Conservation (phyloP, 192 early-diverging fungal genomes). For the Linnemannia schmuckeri region DNA sequence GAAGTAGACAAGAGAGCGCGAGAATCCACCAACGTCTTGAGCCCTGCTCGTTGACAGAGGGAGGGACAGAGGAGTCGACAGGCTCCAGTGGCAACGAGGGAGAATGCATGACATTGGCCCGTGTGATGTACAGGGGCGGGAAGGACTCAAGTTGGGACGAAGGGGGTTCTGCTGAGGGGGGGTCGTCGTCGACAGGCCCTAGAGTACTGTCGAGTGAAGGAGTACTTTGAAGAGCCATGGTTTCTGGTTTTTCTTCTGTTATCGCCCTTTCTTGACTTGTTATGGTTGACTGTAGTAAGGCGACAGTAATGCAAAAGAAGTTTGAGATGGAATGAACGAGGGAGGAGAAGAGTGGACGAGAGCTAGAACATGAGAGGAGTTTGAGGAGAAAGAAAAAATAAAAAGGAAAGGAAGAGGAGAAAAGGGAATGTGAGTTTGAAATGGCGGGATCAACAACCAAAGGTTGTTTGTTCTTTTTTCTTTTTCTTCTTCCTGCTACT, state of each 20-base stretch:
- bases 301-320: not conserved
- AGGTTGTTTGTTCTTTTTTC: not conserved
- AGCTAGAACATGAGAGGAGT: conserved; percentile 5
- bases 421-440: not conserved
- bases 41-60: not conserved
- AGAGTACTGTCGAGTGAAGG: conserved; percentile 17
- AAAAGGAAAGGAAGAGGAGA: not conserved
- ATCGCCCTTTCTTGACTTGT: no score
- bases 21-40: conserved; percentile 54
- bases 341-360: not conserved
- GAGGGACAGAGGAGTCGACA: not conserved
- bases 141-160: conserved; percentile 41
- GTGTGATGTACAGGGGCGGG: conserved; percentile 28
- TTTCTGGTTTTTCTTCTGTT: no score
- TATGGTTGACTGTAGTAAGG: not conserved
- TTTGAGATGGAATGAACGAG: not conserved
- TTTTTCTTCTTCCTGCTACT: not conserved
- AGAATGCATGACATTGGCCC: conserved; percentile 30
- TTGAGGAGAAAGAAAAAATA: not conserved
- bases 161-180: not conserved
- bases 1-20: conserved; percentile 51
- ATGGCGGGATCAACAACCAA: not conserved
- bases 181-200: not conserved
- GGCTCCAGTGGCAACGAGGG: conserved; percentile 27
- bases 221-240: conserved; percentile 11